phyloP scores from a whole-genome alignment of 768 basidiomycete genomes.

The Lactarius sanguifluus region DNA sequence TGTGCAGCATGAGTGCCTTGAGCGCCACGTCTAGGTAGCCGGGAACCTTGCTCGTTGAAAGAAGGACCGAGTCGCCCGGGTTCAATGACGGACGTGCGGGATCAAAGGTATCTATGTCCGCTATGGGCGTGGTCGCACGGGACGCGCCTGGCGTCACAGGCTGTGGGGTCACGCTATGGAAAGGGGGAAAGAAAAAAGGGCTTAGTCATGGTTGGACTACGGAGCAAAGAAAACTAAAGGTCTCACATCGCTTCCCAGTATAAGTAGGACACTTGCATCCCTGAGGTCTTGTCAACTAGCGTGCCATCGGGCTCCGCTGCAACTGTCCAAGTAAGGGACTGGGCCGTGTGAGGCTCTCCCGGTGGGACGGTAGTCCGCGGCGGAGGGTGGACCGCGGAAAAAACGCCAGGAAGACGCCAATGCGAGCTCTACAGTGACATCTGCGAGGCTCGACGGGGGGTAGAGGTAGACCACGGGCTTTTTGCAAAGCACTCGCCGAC shows the following conservation, averaged over 20 bases:
- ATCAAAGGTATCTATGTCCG: slow-evolving; percentile 13
- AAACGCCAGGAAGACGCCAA: slow-evolving; percentile 13
- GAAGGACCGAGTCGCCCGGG: slow-evolving; percentile 27
- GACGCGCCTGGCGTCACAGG: slow-evolving; percentile 2
- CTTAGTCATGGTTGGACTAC: neutral
- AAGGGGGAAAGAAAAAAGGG: slow-evolving; percentile 2
- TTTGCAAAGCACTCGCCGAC: neutral
- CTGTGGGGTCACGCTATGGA: neutral
- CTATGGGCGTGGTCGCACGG: slow-evolving; percentile 5
- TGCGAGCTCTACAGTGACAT: slow-evolving; percentile 15
- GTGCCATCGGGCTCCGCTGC: slow-evolving; percentile 18
- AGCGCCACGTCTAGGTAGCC: slow-evolving; percentile 40
- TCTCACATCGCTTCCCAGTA: slow-evolving; percentile 24
- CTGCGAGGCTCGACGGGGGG: slow-evolving; percentile 10
- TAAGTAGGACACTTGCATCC: slow-evolving; percentile 18
- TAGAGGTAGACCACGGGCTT: slow-evolving; percentile 23
- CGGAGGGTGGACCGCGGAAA: slow-evolving; percentile 17
- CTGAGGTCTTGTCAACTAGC: slow-evolving; percentile 13
- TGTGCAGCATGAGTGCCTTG: slow-evolving; percentile 40
- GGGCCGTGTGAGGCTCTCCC: neutral
- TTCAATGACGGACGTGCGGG: slow-evolving; percentile 17
- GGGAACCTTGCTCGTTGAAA: slow-evolving; percentile 36
- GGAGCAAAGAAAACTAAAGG: neutral
- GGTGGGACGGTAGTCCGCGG: neutral
- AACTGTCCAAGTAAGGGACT: slow-evolving; percentile 16